Percentiles rank a stretch among this genome's conserved stretches.
Evolutionary conservation across 176 grass and related monocot species (phyloP).

Genomic region (Rhynchospora breviuscula): DNA sequence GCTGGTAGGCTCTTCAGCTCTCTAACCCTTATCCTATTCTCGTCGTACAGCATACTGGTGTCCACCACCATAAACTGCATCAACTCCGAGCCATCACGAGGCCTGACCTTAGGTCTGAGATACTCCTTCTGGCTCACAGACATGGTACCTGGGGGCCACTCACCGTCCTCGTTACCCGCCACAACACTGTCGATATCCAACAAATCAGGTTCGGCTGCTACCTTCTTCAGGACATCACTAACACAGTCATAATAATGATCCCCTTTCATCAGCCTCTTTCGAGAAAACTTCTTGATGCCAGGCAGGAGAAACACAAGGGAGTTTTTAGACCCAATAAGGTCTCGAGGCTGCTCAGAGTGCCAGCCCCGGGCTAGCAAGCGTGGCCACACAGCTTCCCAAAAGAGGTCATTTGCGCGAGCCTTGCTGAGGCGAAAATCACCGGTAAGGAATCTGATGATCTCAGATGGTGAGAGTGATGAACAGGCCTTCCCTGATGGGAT

Average conservation of each 20-base stretch:
- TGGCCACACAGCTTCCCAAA: slow-evolving; percentile 98
- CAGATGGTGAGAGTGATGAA: slow-evolving; percentile 56
- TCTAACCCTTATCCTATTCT: slow-evolving; percentile 50
- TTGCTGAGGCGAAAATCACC: slow-evolving; percentile 96
- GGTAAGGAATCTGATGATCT: slow-evolving; percentile 94
- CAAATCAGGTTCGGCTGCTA: slow-evolving; percentile 54
- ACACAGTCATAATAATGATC: slow-evolving; percentile 92
- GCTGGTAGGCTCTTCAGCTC: slow-evolving; percentile 68
- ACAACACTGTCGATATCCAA: slow-evolving; percentile 59
- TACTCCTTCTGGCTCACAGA: slow-evolving; percentile 29
- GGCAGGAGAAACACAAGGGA: slow-evolving; percentile 63
- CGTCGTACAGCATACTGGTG: slow-evolving; percentile 68
- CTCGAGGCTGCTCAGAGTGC: slow-evolving; percentile 91
- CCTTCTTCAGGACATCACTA: slow-evolving; percentile 76
- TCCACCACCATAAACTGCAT: slow-evolving; percentile 90
- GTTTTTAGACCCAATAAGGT: slow-evolving; percentile 56
- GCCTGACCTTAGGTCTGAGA: slow-evolving; percentile 17
- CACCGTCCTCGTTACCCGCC: slow-evolving; percentile 24
- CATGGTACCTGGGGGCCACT: slow-evolving; percentile 28
- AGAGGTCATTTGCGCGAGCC: slow-evolving; percentile 82
- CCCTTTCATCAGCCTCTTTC: slow-evolving; percentile 61
- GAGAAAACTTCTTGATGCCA: slow-evolving; percentile 77
- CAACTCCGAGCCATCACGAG: slow-evolving; percentile 37
- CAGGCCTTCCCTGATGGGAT: slow-evolving; percentile 82
- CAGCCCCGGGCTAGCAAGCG: slow-evolving; percentile 89